phyloP scores from a whole-genome alignment of 2,329 filamentous ascomycete species.

The Shiraia bambusicola region DNA sequence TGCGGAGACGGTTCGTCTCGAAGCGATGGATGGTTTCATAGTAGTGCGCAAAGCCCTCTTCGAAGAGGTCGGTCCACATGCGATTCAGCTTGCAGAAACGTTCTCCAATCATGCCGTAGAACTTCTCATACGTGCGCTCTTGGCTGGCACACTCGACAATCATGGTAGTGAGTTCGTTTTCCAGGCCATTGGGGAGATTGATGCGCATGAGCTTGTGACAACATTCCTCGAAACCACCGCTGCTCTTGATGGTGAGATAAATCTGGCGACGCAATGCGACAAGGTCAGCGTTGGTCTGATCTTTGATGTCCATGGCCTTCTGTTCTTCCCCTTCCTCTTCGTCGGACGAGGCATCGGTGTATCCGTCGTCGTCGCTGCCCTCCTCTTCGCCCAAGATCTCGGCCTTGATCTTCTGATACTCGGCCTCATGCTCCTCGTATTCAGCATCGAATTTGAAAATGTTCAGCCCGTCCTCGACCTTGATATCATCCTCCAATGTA shows the following conservation, averaged over 20 bases:
- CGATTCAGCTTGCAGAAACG: slow-evolving; percentile 95
- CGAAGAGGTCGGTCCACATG: slow-evolving; percentile 90
- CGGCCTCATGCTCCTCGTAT: slow-evolving; percentile 87
- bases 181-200: slow-evolving; percentile 80
- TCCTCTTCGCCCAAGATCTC: slow-evolving; percentile 83
- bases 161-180: slow-evolving; percentile 92
- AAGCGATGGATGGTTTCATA: slow-evolving; percentile 98
- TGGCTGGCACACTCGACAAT: slow-evolving; percentile 96
- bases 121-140: slow-evolving; percentile 96
- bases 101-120: slow-evolving; percentile 92
- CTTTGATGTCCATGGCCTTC: slow-evolving; percentile 90
- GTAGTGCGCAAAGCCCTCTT: slow-evolving; percentile 85
- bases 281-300: slow-evolving; percentile 93
- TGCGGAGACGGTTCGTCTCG: slow-evolving; percentile 91
- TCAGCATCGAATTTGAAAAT: slow-evolving; percentile 93
- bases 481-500: slow-evolving; percentile 73
- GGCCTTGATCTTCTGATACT: slow-evolving; percentile 85
- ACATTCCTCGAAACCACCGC: slow-evolving; percentile 92
- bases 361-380: slow-evolving; percentile 70
- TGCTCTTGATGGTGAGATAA: slow-evolving; percentile 96
- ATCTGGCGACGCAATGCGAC: slow-evolving; percentile 92
- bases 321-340: slow-evolving; percentile 76
- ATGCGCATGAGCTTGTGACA: slow-evolving; percentile 93
- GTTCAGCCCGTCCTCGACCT: slow-evolving; percentile 82
- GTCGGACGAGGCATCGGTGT: slow-evolving; percentile 65